These are phyloP conservation scores for Trichophyton benhamiae DNA, from an alignment of 2,329 filamentous ascomycete species.

Conservation along the genomic window DNA sequence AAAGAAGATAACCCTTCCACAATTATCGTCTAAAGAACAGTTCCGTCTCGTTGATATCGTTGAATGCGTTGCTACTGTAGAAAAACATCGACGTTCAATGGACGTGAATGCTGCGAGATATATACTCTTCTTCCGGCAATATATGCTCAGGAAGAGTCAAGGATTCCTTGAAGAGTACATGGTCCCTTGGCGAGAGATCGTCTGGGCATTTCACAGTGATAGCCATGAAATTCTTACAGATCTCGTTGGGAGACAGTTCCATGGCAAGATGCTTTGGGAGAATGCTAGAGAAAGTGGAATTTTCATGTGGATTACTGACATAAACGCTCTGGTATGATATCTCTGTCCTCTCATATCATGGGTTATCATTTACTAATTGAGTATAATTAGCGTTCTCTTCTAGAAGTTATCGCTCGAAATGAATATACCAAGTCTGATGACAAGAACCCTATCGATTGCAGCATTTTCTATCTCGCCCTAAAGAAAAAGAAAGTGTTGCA, in stretches of 20 bases:
- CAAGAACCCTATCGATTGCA: conserved; percentile 84
- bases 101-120: conserved; percentile 83
- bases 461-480: conserved; percentile 80
- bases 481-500: conserved; percentile 82
- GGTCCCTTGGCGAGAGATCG: conserved; percentile 41
- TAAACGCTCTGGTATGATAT: conserved; percentile 55
- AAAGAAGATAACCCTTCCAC: conserved; percentile 59
- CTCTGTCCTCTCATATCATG: neutral
- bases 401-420: conserved; percentile 82
- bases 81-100: conserved; percentile 76
- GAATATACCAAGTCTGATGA: conserved; percentile 82
- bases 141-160: conserved; percentile 56
- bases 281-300: conserved; percentile 76
- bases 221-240: conserved; percentile 81
- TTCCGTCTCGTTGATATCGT: conserved; percentile 74
- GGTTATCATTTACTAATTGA: neutral
- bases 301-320: conserved; percentile 87
- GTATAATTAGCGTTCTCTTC: conserved; percentile 52
- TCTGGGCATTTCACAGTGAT: conserved; percentile 34
- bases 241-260: conserved; percentile 67
- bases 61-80: conserved; percentile 71
- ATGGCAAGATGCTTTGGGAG: conserved; percentile 70
- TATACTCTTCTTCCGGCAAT: conserved; percentile 74
- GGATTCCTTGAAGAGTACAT: conserved; percentile 48
- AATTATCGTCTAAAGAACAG: conserved; percentile 74